Percentiles rank a stretch among this genome's conserved stretches.
These are phyloP conservation scores for Pyricularia grisea DNA, from an alignment of 2,329 filamentous ascomycete species.

Conservation along the genomic window DNA sequence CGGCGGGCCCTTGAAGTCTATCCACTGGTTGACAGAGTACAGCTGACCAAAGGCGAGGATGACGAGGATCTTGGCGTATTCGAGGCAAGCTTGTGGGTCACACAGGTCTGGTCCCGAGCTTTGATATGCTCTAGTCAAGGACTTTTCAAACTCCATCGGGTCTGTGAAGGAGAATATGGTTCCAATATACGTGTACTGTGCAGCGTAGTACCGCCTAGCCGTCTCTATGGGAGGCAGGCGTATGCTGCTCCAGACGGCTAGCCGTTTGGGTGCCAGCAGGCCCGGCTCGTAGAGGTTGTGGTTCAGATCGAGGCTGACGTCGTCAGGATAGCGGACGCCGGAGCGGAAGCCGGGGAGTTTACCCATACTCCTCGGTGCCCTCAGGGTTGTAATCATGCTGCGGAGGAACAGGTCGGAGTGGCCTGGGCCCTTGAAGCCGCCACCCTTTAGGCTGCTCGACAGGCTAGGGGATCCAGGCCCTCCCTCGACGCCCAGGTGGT, in stretches of 20 bases:
- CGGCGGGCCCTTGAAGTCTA: constrained; percentile 39
- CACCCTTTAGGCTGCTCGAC: constrained; percentile 9
- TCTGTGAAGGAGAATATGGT: constrained; percentile 46
- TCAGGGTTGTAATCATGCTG: constrained; percentile 22
- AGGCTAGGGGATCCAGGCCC: not conserved
- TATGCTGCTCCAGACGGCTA: constrained; percentile 10
- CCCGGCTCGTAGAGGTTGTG: constrained; percentile 24
- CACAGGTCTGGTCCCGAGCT: constrained; percentile 26
- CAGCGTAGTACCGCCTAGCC: constrained; percentile 30
- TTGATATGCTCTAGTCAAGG: constrained; percentile 32
- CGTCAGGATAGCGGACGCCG: constrained; percentile 14
- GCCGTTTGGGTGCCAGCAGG: constrained; percentile 22
- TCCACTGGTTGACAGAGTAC: constrained; percentile 48
- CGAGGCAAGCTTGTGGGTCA: constrained; percentile 36
- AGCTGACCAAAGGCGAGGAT: constrained; percentile 46
- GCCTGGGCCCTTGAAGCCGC: constrained; percentile 23
- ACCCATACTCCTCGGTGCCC: constrained; percentile 9
- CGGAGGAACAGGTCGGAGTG: constrained; percentile 28
- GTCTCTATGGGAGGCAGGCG: constrained; percentile 23
- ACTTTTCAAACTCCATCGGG: constrained; percentile 33
- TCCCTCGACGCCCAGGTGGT: constrained; percentile 7
- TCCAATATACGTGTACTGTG: constrained; percentile 46
- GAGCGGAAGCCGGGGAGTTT: constrained; percentile 7
- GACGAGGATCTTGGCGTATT: constrained; percentile 40
- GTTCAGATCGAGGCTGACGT: constrained; percentile 20